phyloP scores from a whole-genome alignment of 2,329 filamentous ascomycete species.

The Aspergillus aculeatus region DNA sequence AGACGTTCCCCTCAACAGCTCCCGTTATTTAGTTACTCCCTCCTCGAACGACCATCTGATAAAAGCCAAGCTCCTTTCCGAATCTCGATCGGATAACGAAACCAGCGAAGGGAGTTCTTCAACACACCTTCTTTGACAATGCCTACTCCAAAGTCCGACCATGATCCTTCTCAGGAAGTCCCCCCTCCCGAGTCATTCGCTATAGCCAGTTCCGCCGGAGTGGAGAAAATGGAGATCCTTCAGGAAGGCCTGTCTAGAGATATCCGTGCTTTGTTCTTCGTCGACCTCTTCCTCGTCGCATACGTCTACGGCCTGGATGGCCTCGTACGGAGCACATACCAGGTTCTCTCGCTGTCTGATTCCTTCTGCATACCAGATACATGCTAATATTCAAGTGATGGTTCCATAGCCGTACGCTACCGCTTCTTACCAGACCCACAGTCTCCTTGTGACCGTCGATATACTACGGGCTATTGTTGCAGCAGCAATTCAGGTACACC shows the following conservation, averaged over 20 bases:
- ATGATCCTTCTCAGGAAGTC: too few species aligned
- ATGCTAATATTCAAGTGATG: not conserved
- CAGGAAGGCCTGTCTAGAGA: conserved; percentile 50
- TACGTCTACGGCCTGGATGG: conserved; percentile 65
- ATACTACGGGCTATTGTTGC: conserved; percentile 60
- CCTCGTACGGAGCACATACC: conserved; percentile 54
- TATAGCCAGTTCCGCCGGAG: conserved; percentile 52
- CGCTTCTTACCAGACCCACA: conserved; percentile 52
- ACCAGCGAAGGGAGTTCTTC: too few species aligned
- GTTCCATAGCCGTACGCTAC: conserved; percentile 51
- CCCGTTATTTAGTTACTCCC: too few species aligned
- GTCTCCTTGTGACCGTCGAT: conserved; percentile 58
- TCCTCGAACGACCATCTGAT: too few species aligned
- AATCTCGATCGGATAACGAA: too few species aligned
- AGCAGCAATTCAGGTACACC: conserved; percentile 52
- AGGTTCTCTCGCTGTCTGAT: conserved; percentile 23
- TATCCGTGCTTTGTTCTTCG: conserved; percentile 59
- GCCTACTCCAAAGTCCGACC: too few species aligned
- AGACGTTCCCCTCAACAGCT: too few species aligned
- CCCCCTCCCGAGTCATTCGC: too few species aligned
- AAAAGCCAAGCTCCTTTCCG: too few species aligned
- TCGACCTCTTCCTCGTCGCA: conserved; percentile 61
- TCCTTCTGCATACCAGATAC: conserved; percentile 4
- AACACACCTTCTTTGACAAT: too few species aligned
- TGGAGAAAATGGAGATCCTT: conserved; percentile 60